A percentile compares a stretch with the other conserved stretches of the same genome.
Evolutionary conservation across 176 grass and related monocot species (phyloP).

Genomic region (Leersia perrieri): DNA sequence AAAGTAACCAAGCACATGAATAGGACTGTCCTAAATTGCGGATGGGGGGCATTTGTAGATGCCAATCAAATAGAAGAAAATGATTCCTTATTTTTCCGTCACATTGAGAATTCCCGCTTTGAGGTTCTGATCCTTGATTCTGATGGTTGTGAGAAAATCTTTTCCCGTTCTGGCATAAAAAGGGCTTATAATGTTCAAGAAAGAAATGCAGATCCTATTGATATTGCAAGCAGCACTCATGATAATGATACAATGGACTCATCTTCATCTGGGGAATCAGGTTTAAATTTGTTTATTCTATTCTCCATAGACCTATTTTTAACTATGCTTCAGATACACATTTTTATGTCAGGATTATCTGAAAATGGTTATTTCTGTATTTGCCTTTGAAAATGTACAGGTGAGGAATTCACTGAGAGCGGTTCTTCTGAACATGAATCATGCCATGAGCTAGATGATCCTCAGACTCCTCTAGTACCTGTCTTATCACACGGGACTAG

Average conservation of each 20-base stretch:
- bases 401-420: neutral
- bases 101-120: constrained; percentile 28
- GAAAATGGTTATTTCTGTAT: neutral
- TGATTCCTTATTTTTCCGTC: constrained; percentile 34
- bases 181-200: neutral
- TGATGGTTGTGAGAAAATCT: constrained; percentile 23
- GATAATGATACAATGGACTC: neutral
- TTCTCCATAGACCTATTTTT: neutral
- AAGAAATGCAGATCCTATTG: neutral
- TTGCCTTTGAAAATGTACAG: neutral
- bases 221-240: neutral
- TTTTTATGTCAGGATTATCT: neutral
- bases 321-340: neutral
- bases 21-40: neutral
- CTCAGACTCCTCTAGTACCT: no score
- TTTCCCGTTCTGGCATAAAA: constrained; percentile 1
- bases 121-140: constrained; percentile 30
- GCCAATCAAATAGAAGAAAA: constrained; percentile 22
- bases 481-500: neutral
- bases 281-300: constrained; percentile 7
- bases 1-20: neutral
- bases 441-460: neutral
- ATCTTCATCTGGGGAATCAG: neutral
- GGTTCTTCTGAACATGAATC: neutral
- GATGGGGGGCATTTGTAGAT: constrained; percentile 35